phyloP scores from a whole-genome alignment of 2,329 filamentous ascomycete genomes.

The Talaromyces sp. region DNA sequence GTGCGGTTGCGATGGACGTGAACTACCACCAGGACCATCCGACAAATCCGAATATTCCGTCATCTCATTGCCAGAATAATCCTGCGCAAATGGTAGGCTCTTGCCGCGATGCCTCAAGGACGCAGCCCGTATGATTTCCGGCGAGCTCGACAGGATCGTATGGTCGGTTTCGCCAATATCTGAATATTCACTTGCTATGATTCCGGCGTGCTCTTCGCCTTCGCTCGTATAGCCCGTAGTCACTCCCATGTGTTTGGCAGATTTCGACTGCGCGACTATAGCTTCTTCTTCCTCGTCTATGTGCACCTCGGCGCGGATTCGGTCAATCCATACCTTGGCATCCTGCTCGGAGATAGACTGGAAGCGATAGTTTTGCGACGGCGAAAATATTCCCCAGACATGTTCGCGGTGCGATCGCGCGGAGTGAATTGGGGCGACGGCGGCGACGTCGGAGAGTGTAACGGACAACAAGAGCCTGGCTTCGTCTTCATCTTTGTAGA shows the following conservation, averaged over 20 bases:
- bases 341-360: conserved; percentile 71
- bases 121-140: conserved; percentile 31
- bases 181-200: conserved; percentile 42
- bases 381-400: conserved; percentile 89
- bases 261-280: conserved; percentile 52
- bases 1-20: conserved; percentile 20
- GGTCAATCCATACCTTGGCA: conserved; percentile 78
- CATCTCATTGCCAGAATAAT: conserved; percentile 63
- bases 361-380: conserved; percentile 86
- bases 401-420: conserved; percentile 82
- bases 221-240: conserved; percentile 16
- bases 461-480: conserved; percentile 86
- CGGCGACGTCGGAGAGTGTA: conserved; percentile 82
- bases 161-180: conserved; percentile 32
- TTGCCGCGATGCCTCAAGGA: conserved; percentile 28
- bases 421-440: conserved; percentile 82
- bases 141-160: conserved; percentile 26
- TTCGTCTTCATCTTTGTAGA: conserved; percentile 91
- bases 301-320: conserved; percentile 73
- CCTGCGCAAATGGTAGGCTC: conserved; percentile 40
- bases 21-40: conserved; percentile 47
- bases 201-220: conserved; percentile 28
- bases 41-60: conserved; percentile 86
- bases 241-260: conserved; percentile 15
- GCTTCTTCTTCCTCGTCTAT: conserved; percentile 88